A percentile compares a stretch with the other conserved stretches of the same genome.
phyloP scores from a whole-genome alignment of 169 alveolate genomes.

The Plasmodium sp. region DNA sequence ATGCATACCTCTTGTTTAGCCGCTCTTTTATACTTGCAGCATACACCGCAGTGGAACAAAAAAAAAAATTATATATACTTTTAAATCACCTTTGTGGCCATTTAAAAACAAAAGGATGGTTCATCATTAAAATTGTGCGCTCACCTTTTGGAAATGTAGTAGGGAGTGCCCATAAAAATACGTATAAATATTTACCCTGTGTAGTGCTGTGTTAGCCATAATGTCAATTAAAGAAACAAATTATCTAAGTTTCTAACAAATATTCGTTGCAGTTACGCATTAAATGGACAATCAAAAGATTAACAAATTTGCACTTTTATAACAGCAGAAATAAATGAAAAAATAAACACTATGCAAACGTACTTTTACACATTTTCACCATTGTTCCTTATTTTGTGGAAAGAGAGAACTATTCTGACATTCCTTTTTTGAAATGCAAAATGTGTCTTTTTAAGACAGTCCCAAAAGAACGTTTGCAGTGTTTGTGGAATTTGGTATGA shows the following conservation, averaged over 20 bases:
- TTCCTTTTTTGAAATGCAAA: constrained; percentile 14
- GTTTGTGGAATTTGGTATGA: background rate
- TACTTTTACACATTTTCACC: background rate
- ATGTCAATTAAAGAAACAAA: background rate
- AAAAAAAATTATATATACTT: background rate
- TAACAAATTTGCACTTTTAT: background rate
- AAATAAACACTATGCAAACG: background rate
- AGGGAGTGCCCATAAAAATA: background rate
- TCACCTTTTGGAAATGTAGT: background rate
- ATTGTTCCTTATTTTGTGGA: background rate
- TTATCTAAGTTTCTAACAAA: background rate
- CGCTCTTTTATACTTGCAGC: background rate
- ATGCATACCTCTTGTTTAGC: background rate
- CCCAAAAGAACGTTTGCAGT: background rate
- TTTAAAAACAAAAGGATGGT: background rate
- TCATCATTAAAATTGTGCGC: background rate
- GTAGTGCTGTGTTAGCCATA: background rate
- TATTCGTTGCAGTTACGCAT: background rate
- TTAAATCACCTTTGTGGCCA: background rate
- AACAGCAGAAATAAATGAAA: constrained; percentile 5
- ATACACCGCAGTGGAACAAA: background rate
- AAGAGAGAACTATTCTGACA: background rate
- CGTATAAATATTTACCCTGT: background rate
- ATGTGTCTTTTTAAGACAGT: constrained; percentile 12
- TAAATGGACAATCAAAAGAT: background rate